phyloP scores from a whole-genome alignment of 352 stramenopile genomes.

The Pythium phragmitis region DNA sequence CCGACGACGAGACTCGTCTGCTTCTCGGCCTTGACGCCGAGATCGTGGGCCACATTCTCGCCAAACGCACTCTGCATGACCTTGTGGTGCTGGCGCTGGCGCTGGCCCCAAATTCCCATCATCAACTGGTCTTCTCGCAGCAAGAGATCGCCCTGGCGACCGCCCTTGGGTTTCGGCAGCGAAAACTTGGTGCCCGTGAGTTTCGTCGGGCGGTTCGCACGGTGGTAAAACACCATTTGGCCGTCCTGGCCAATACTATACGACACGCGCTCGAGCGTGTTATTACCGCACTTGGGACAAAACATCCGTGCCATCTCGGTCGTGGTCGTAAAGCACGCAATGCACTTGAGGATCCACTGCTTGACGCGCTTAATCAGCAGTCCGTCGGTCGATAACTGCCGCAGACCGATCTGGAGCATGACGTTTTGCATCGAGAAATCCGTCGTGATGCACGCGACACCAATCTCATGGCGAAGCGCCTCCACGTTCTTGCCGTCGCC shows the following conservation, averaged over 20 bases:
- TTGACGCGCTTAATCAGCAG: constrained; percentile 89
- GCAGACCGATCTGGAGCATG: constrained; percentile 87
- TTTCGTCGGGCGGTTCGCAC: constrained; percentile 83
- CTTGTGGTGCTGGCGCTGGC: constrained; percentile 90
- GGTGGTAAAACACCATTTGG: constrained; percentile 86
- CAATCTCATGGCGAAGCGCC: constrained; percentile 46
- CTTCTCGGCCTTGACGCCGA: constrained; percentile 92
- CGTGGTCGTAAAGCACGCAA: constrained; percentile 95
- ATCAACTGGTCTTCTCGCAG: constrained; percentile 97
- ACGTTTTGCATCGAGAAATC: constrained; percentile 92
- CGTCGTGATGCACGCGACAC: constrained; percentile 83
- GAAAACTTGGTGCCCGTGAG: constrained; percentile 96
- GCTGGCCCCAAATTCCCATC: constrained; percentile 95
- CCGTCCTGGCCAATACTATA: constrained; percentile 93
- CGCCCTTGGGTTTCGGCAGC: constrained; percentile 94
- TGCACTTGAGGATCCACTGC: constrained; percentile 97
- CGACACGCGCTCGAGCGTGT: constrained; percentile 93
- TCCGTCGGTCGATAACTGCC: constrained; percentile 74
- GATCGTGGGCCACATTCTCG: constrained; percentile 91
- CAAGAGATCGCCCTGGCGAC: constrained; percentile 93
- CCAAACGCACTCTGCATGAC: constrained; percentile 94
- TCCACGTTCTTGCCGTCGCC: constrained; percentile 69
- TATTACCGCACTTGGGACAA: constrained; percentile 96
- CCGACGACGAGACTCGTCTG: constrained; percentile 90
- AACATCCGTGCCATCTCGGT: constrained; percentile 94